A percentile compares a stretch with the other conserved stretches of the same genome.
Conservation (phyloP, 169 alveolate genomes). For the Cryptosporidium ryanae region DNA sequence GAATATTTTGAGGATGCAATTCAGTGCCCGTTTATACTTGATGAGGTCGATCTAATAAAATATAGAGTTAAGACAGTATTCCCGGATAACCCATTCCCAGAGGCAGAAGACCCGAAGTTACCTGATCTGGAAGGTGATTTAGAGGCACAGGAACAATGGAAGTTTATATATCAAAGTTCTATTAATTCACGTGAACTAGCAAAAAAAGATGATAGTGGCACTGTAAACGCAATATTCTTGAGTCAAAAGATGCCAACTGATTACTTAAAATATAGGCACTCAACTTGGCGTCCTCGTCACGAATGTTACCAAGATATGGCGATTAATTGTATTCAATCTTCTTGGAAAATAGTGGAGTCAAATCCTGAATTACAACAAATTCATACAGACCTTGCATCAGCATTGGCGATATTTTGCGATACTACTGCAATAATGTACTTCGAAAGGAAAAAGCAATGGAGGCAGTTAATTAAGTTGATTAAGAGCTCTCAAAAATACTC, state of each 20-base stretch:
- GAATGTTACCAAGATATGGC: constrained; percentile 73
- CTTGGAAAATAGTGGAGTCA: constrained; percentile 68
- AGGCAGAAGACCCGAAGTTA: constrained; percentile 52
- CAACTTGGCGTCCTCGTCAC: constrained; percentile 64
- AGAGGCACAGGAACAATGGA: constrained; percentile 69
- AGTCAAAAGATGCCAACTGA: constrained; percentile 56
- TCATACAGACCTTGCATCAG: constrained; percentile 63
- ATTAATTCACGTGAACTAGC: not conserved
- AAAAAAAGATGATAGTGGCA: not conserved
- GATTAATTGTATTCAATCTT: constrained; percentile 58
- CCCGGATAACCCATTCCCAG: constrained; percentile 44
- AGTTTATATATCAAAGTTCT: constrained; percentile 44
- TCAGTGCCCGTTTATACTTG: constrained; percentile 25
- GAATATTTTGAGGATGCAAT: constrained; percentile 60
- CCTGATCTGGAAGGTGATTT: constrained; percentile 69
- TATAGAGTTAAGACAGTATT: constrained; percentile 8
- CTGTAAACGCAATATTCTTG: constrained; percentile 26
- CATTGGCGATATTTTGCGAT: constrained; percentile 71
- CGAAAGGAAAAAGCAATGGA: constrained; percentile 71
- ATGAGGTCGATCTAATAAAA: constrained; percentile 31
- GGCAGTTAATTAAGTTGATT: constrained; percentile 46
- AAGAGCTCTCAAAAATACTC: constrained; percentile 19
- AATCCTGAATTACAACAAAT: constrained; percentile 27
- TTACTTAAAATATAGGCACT: constrained; percentile 50
- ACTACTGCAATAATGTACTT: constrained; percentile 29